Evolutionary conservation across 192 early-diverging fungal genomes (phyloP).

Genomic region (Umbelopsis ramanniana): DNA sequence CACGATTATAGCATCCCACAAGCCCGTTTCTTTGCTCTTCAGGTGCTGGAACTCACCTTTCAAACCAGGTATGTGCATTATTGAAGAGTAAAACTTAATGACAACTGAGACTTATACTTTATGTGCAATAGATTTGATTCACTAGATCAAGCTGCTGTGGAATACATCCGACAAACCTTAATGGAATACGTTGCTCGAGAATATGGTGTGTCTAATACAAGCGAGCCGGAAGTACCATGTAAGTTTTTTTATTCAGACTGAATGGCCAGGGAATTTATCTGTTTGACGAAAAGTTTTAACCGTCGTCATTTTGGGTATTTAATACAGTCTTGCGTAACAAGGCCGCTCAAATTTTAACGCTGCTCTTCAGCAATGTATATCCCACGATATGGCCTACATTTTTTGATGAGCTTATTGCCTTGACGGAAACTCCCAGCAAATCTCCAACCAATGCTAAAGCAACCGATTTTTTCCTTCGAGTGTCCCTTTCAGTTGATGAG

Average conservation of each 20-base stretch:
- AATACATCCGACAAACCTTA: conserved; percentile 57
- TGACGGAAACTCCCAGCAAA: conserved; percentile 56
- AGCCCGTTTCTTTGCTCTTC: conserved; percentile 84
- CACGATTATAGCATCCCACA: conserved; percentile 62
- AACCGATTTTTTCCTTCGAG: conserved; percentile 77
- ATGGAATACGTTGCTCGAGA: conserved; percentile 64
- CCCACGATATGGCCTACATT: conserved; percentile 88
- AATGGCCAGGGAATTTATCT: background rate
- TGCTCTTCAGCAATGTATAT: conserved; percentile 83
- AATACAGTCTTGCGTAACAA: conserved; percentile 75
- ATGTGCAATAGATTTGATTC: conserved; percentile 45
- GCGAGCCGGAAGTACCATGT: conserved; percentile 55
- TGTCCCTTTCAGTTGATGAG: conserved; percentile 83
- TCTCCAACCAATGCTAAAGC: conserved; percentile 53
- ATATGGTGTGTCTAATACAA: conserved; percentile 49
- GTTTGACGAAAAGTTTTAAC: background rate
- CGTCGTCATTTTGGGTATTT: background rate
- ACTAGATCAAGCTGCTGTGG: conserved; percentile 51
- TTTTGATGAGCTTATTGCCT: conserved; percentile 80
- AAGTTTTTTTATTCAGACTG: conserved; percentile 18
- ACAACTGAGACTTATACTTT: background rate
- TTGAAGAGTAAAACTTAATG: background rate
- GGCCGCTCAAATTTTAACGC: conserved; percentile 77
- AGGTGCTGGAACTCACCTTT: conserved; percentile 77
- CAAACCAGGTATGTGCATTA: conserved; percentile 51